phyloP scores from a whole-genome alignment of 345 rosid species.

The Angophora floribunda region DNA sequence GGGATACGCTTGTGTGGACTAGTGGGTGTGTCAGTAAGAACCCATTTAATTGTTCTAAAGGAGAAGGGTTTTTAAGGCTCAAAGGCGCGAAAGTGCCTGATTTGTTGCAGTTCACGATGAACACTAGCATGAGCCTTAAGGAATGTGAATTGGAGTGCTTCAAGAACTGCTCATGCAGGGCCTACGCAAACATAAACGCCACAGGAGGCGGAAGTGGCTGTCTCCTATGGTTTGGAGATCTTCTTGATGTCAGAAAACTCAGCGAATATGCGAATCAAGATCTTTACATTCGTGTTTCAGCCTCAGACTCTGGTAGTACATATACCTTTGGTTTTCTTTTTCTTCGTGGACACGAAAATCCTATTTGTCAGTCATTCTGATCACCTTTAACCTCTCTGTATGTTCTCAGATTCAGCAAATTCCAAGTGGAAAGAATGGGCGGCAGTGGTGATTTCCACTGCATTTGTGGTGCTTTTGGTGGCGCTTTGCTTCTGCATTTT shows the following conservation, averaged over 20 bases:
- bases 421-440: not conserved
- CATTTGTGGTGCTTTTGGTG: not conserved
- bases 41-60: not conserved
- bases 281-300: not conserved
- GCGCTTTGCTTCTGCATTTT: not conserved
- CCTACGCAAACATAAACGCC: not conserved
- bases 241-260: not conserved
- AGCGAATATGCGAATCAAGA: not conserved
- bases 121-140: not conserved
- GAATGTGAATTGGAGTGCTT: not conserved
- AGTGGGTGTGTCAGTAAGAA: slow-evolving; percentile 17
- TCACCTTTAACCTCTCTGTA: not conserved
- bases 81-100: slow-evolving; percentile 10
- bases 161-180: not conserved
- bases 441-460: not conserved
- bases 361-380: not conserved
- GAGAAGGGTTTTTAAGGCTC: slow-evolving; percentile 3
- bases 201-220: not conserved
- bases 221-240: not conserved
- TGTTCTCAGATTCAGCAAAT: not conserved
- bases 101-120: not conserved
- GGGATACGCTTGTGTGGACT: slow-evolving; percentile 6
- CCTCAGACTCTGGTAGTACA: not conserved
- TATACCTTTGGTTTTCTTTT: not conserved
- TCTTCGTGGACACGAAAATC: not conserved